Evolutionary conservation across 257 asterid genomes (phyloP).

Genomic region (Nicotiana tabacum): DNA sequence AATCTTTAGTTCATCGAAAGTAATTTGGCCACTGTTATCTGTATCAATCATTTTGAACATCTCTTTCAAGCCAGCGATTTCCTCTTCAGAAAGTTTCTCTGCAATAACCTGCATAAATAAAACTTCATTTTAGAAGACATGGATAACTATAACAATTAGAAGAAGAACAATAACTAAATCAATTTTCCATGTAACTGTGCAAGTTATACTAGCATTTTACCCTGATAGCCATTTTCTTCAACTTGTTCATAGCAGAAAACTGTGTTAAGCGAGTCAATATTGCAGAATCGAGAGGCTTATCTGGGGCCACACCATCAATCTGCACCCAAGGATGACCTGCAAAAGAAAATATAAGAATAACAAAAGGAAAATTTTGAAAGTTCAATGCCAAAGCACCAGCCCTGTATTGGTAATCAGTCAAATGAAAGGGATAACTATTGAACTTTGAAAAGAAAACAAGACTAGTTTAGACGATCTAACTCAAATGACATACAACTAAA

Average conservation of each 20-base stretch:
- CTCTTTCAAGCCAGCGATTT: constrained; percentile 81
- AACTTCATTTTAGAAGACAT: not conserved
- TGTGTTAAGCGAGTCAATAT: constrained; percentile 59
- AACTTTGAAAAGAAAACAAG: not conserved
- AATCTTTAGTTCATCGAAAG: constrained; percentile 74
- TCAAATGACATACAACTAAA: not conserved
- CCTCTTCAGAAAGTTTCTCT: constrained; percentile 79
- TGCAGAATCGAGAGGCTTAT: constrained; percentile 69
- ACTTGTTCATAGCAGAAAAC: constrained; percentile 63
- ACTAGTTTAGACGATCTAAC: not conserved
- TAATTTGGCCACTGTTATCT: constrained; percentile 82
- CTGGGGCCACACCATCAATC: constrained; percentile 56
- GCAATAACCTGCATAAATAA: constrained; percentile 59
- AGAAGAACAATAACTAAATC: not conserved
- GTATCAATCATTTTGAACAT: constrained; percentile 75
- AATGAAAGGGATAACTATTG: not conserved
- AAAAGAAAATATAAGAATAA: not conserved
- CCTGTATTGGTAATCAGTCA: not conserved
- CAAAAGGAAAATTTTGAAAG: not conserved
- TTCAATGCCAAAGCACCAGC: not conserved
- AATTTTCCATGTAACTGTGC: not conserved
- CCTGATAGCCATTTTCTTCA: constrained; percentile 69
- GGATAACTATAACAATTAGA: not conserved
- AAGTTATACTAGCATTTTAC: constrained; percentile 8
- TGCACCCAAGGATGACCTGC: constrained; percentile 80